A percentile compares a stretch with the other conserved stretches of the same genome.
Conservation (phyloP, 1,284 basidiomycete genomes). For the Phenoliferia sp. region DNA sequence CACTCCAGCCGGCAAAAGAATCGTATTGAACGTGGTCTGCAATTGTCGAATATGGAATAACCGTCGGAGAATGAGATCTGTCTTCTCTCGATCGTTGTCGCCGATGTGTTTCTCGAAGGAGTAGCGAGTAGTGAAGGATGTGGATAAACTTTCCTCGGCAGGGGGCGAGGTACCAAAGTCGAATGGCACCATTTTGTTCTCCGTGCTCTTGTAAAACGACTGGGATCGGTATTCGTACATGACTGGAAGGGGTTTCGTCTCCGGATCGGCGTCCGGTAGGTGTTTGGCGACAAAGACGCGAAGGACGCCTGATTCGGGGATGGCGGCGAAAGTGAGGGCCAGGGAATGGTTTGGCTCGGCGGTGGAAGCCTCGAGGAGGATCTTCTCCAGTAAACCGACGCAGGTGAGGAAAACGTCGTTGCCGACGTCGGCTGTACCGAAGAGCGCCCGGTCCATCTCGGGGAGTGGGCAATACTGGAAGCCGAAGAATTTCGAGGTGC, state of each 20-base stretch:
- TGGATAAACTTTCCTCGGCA: no score
- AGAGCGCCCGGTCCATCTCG: conserved; percentile 82
- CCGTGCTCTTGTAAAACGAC: no score
- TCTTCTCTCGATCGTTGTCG: background rate
- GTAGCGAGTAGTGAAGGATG: background rate
- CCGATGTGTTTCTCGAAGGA: background rate
- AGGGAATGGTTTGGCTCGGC: conserved; percentile 58
- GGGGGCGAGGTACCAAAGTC: no score
- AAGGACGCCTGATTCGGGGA: conserved; percentile 4
- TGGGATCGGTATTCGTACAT: background rate
- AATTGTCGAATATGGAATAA: background rate
- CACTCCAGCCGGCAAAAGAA: background rate
- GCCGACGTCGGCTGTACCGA: conserved; percentile 60
- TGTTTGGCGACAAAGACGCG: conserved; percentile 23
- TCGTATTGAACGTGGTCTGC: background rate
- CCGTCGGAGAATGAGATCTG: background rate
- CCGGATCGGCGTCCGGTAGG: background rate
- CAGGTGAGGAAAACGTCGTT: conserved; percentile 73
- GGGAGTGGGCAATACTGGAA: conserved; percentile 87
- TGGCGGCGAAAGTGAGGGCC: conserved; percentile 18
- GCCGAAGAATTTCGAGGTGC: conserved; percentile 80
- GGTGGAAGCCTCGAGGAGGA: conserved; percentile 58
- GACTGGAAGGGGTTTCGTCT: background rate
- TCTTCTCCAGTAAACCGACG: conserved; percentile 64
- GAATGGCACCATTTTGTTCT: no score